Evolutionary conservation across 2,329 filamentous ascomycete genomes (phyloP).

Genomic region (Neonectria sp.): DNA sequence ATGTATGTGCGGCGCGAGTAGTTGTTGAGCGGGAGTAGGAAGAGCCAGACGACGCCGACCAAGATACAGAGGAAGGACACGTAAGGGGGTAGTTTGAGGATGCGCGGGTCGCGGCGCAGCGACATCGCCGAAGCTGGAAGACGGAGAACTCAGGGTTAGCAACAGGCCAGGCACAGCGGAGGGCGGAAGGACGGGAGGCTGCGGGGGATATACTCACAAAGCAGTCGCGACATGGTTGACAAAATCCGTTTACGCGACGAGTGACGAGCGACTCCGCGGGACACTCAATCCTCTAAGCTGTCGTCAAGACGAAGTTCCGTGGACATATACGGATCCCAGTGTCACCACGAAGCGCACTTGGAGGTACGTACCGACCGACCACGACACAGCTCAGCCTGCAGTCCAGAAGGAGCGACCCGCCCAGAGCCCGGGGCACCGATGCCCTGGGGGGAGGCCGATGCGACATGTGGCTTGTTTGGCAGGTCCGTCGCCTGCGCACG

Average conservation of each 20-base stretch:
- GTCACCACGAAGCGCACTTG: slow-evolving; percentile 14
- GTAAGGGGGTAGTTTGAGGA: slow-evolving; percentile 89
- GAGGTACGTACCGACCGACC: slow-evolving; percentile 42
- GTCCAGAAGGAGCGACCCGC: background rate
- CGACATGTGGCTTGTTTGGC: slow-evolving; percentile 9
- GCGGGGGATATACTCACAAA: slow-evolving; percentile 60
- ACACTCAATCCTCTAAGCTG: slow-evolving; percentile 31
- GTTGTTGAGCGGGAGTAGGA: slow-evolving; percentile 89
- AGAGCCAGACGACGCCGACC: slow-evolving; percentile 89
- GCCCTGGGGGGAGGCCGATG: background rate
- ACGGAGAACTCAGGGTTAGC: slow-evolving; percentile 2
- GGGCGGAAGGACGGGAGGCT: background rate
- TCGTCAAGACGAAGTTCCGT: slow-evolving; percentile 34
- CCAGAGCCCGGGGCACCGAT: background rate
- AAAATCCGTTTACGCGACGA: slow-evolving; percentile 28
- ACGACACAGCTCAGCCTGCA: slow-evolving; percentile 26
- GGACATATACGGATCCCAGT: slow-evolving; percentile 18
- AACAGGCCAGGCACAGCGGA: background rate
- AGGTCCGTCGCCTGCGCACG: slow-evolving; percentile 10
- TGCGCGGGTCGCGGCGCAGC: slow-evolving; percentile 84
- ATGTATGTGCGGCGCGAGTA: slow-evolving; percentile 96
- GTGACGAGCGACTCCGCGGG: slow-evolving; percentile 5
- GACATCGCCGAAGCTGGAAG: slow-evolving; percentile 72
- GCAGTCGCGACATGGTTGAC: slow-evolving; percentile 65
- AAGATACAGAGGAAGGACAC: slow-evolving; percentile 88